Conservation (phyloP, 176 grass and related monocot genomes). For the Triticum turgidum region DNA sequence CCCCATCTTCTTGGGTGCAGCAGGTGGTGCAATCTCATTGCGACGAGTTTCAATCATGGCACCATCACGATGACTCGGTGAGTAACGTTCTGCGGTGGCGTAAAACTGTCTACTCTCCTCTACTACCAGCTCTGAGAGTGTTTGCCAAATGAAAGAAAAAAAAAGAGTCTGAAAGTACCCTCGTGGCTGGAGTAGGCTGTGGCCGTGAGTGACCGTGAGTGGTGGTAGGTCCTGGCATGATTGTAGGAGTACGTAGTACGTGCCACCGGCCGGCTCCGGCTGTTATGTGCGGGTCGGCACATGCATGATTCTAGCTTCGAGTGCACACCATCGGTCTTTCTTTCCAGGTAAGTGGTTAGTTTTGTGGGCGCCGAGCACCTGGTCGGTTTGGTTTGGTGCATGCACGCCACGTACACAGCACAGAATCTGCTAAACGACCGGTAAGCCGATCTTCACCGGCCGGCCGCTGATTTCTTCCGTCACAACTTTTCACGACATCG, state of each 20-base stretch:
- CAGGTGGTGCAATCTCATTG: too few relatives aligned
- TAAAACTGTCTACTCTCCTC: background rate
- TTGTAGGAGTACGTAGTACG: background rate
- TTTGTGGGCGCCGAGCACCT: constrained; percentile 10
- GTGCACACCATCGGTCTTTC: constrained; percentile 27
- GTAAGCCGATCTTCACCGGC: background rate
- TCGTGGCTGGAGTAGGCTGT: too few relatives aligned
- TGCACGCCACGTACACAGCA: background rate
- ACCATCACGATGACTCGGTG: too few relatives aligned
- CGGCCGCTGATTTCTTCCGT: background rate
- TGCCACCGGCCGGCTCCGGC: background rate
- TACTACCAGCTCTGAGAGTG: background rate
- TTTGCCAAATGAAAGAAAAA: too few relatives aligned
- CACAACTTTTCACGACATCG: background rate
- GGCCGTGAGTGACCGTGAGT: background rate
- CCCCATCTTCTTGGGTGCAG: background rate
- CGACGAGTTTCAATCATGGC: too few relatives aligned
- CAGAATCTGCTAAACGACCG: background rate
- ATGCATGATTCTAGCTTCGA: constrained; percentile 52
- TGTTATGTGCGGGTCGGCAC: background rate
- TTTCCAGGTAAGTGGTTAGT: background rate
- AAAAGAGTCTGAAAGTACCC: background rate
- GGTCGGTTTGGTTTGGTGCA: background rate
- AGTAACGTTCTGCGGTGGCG: too few relatives aligned
- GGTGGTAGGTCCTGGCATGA: constrained; percentile 10